Percentiles rank a stretch among this genome's conserved stretches.
Conservation (phyloP, 208 protist genomes). For the Acanthamoeba royreba region DNA sequence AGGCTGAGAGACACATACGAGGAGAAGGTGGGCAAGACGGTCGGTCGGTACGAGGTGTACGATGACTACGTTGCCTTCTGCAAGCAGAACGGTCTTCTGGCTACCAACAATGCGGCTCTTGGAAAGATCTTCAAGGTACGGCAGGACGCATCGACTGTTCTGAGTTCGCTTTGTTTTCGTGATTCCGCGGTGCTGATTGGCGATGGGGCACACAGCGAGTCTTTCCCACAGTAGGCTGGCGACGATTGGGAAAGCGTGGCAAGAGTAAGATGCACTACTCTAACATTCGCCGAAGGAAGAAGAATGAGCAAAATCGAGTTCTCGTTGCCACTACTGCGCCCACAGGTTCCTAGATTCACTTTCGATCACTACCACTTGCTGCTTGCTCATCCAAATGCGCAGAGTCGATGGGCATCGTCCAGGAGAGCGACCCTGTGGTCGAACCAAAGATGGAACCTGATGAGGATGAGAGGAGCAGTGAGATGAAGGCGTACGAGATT, state of each 20-base stretch:
- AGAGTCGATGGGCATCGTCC: too few relatives aligned
- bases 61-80: conserved; percentile 5
- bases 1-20: background rate
- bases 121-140: background rate
- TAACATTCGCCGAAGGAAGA: background rate
- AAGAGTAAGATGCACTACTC: conserved; percentile 25
- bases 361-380: background rate
- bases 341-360: background rate
- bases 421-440: too few relatives aligned
- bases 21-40: background rate
- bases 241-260: background rate
- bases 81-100: background rate
- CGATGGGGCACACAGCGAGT: background rate
- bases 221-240: background rate
- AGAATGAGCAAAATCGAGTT: background rate
- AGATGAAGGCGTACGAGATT: too few relatives aligned
- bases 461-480: too few relatives aligned
- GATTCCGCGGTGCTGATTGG: background rate
- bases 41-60: background rate
- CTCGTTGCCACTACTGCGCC: background rate
- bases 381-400: background rate
- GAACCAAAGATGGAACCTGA: too few relatives aligned
- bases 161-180: background rate
- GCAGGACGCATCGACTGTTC: background rate
- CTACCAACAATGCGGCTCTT: conserved; percentile 19